These are phyloP conservation scores for Saturnispora galanensis DNA, from an alignment of 805 yeast species.

Conservation along the genomic window DNA sequence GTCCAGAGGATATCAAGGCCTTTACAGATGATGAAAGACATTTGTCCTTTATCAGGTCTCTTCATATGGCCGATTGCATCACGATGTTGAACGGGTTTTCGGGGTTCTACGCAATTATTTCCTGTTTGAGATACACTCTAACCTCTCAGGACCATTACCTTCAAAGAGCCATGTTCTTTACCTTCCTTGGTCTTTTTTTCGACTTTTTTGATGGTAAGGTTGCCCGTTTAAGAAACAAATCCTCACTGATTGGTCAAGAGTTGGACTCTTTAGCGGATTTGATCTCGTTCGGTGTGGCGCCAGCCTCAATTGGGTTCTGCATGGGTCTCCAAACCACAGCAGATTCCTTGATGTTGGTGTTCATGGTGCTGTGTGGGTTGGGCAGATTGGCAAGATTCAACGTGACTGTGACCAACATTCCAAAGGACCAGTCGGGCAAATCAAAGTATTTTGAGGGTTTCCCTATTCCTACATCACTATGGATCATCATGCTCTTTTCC, in stretches of 20 bases:
- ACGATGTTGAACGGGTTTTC: conserved; percentile 90
- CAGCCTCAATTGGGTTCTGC: conserved; percentile 85
- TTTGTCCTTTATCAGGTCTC: conserved; percentile 72
- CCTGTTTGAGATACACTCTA: conserved; percentile 71
- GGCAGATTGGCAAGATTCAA: conserved; percentile 92
- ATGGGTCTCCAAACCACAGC: conserved; percentile 80
- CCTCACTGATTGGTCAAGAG: conserved; percentile 94
- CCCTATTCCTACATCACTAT: conserved; percentile 85
- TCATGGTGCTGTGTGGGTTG: conserved; percentile 87
- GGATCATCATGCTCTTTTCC: conserved; percentile 67
- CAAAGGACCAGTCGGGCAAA: conserved; percentile 83
- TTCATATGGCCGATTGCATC: conserved; percentile 94
- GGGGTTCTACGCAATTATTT: conserved; percentile 83
- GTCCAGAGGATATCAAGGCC: conserved; percentile 63
- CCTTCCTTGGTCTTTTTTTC: conserved; percentile 84
- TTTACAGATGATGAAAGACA: conserved; percentile 80
- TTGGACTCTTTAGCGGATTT: conserved; percentile 94
- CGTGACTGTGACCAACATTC: conserved; percentile 85
- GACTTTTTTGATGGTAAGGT: conserved; percentile 97
- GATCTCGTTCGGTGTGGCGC: conserved; percentile 90
- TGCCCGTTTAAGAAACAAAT: conserved; percentile 86
- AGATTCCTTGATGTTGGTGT: conserved; percentile 67
- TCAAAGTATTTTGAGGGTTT: conserved; percentile 91
- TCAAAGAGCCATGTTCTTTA: conserved; percentile 81
- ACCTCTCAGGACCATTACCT: conserved; percentile 62